Percentiles rank a stretch among this genome's conserved stretches.
These are phyloP conservation scores for Discostella stelligera DNA, from an alignment of 352 stramenopile genomes.

Conservation along the genomic window DNA sequence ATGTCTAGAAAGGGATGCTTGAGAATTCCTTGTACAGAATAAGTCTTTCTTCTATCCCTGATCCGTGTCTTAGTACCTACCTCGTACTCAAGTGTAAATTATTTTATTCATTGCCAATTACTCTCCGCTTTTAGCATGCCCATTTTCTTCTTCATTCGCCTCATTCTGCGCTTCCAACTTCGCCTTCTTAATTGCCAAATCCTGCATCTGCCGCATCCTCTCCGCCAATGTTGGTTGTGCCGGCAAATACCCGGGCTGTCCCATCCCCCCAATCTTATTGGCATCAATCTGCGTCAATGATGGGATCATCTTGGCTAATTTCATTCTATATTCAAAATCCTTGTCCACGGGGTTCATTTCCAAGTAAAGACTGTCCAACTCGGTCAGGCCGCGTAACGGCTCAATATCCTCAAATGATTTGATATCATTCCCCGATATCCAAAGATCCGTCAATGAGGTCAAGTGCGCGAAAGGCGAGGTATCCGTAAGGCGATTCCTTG, in stretches of 20 bases:
- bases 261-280: slow-evolving; percentile 66
- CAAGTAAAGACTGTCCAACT: slow-evolving; percentile 92
- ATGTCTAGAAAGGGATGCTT: slow-evolving; percentile 61
- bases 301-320: slow-evolving; percentile 87
- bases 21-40: slow-evolving; percentile 9
- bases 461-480: slow-evolving; percentile 69
- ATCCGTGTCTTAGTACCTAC: background rate
- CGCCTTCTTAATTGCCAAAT: slow-evolving; percentile 56
- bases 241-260: background rate
- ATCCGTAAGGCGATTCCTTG: slow-evolving; percentile 75
- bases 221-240: slow-evolving; percentile 35
- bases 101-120: background rate
- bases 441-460: slow-evolving; percentile 70
- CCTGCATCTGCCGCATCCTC: slow-evolving; percentile 67
- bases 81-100: too few relatives aligned
- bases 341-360: slow-evolving; percentile 92
- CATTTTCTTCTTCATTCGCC: background rate
- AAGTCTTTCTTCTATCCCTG: slow-evolving; percentile 1
- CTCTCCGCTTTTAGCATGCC: slow-evolving; percentile 5
- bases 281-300: slow-evolving; percentile 95
- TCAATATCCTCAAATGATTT: slow-evolving; percentile 68
- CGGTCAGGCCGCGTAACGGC: slow-evolving; percentile 46
- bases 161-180: background rate
- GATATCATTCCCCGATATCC: slow-evolving; percentile 81
- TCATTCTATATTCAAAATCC: slow-evolving; percentile 94